Base-by-base conservation (phyloP, 208 protist genomes). In the Acanthamoeba lenticulata region DNA sequence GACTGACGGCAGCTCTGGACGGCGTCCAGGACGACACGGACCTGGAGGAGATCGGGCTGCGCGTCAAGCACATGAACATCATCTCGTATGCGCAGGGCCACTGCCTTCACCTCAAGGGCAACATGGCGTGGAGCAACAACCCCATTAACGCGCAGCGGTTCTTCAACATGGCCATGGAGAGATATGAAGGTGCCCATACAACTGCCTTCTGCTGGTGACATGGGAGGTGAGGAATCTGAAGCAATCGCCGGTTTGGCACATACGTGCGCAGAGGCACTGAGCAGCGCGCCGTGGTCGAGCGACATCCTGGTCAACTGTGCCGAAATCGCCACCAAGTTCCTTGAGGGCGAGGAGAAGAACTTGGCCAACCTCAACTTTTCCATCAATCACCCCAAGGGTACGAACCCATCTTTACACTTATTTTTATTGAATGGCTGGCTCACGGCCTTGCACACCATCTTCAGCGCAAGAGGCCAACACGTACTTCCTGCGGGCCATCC, bases 41-140 rank as follows among this genome's bases (percentile, higher is more conserved):
- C 65, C 52, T 96, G 2, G 95, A 96, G 11, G 95, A 96, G 60
- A 96, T 96, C 60, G 95, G 95, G 7, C 52, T 89, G 24, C 69
- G 93, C 29, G 90, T 96, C 1, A 96, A 96, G 45, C 94, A 96
- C 55, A 88, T 96, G 34, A 95, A 95, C n/a, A 95, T 95, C 65
- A 95, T 95, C 24, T 93, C 94, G 29, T 77, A 94, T 0, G 95
- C 95, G 7, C 93, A 95, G 24, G 95, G 95, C 19, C 47, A 88
- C 29, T 88, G 42, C 57, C 79, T 88, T 4, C 79, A 62, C 29
- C 79, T 88, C 13, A 79, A 79, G 34, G 95, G 95, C 29, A 93
- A 94, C 34, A 74, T 94, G 65, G 24, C 94, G 11, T 95, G 79
- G 60, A 60, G 42, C 19, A 72, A n/a, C 44, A 94, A 96, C 49